Conservation (phyloP, 2,329 filamentous ascomycete species). For the Cladobotryum protrusum region DNA sequence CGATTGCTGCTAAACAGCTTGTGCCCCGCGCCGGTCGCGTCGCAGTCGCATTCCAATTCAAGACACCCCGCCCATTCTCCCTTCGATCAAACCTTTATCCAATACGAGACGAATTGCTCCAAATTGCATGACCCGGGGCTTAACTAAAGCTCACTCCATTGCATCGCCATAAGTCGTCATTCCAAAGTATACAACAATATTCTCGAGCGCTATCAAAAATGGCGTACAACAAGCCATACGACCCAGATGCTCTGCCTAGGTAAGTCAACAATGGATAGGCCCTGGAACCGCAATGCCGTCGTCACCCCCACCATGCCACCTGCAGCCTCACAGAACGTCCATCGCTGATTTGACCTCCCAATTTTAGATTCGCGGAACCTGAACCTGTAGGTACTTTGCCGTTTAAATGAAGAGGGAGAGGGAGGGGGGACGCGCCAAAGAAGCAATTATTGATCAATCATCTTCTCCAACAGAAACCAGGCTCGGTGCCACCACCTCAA, state of each 20-base stretch:
- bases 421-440: background rate
- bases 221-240: constrained; percentile 91
- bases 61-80: background rate
- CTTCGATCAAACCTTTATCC: too few species aligned
- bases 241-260: constrained; percentile 92
- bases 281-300: constrained; percentile 1
- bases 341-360: background rate
- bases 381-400: constrained; percentile 49
- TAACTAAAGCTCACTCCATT: too few species aligned
- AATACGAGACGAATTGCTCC: too few species aligned
- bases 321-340: too few species aligned
- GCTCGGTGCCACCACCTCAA: constrained; percentile 22
- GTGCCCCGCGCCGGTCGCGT: constrained; percentile 7
- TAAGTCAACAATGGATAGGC: constrained; percentile 39
- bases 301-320: constrained; percentile 19
- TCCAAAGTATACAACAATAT: background rate
- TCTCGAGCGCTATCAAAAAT: constrained; percentile 41
- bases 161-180: too few species aligned
- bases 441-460: constrained; percentile 1
- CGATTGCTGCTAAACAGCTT: background rate
- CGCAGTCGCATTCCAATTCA: background rate
- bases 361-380: constrained; percentile 63
- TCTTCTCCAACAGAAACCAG: constrained; percentile 29
- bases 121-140: too few species aligned
- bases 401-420: constrained; percentile 1